A percentile compares a stretch with the other conserved stretches of the same genome.
Evolutionary conservation across 2,329 filamentous ascomycete species (phyloP).

Genomic region (Westerdykella ornata): DNA sequence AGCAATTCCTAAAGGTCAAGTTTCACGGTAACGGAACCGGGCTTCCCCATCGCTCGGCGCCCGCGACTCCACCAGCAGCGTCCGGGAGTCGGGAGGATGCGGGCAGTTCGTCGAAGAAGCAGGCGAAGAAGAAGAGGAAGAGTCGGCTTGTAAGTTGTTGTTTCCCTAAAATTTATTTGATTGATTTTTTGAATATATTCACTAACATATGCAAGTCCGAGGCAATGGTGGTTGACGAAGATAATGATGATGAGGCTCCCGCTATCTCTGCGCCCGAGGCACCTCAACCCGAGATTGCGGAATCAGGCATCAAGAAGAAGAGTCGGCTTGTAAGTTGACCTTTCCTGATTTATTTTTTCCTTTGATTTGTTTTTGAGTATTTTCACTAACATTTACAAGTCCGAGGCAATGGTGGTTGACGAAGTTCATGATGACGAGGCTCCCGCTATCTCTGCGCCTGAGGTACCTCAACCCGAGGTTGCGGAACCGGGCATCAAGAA

Average conservation of each 20-base stretch:
- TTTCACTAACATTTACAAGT: conserved; percentile 16
- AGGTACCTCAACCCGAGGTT: background rate
- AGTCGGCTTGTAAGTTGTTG: background rate
- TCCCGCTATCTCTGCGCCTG: conserved; percentile 8
- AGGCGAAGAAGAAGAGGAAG: conserved; percentile 20
- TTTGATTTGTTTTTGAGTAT: conserved; percentile 3
- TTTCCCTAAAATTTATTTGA: background rate
- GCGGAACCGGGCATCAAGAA: conserved; percentile 19
- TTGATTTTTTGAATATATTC: background rate
- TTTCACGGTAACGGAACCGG: too few species aligned
- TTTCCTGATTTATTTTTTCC: background rate
- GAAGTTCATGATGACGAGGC: conserved; percentile 20
- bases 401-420: conserved; percentile 26
- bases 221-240: conserved; percentile 27
- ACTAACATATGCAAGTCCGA: conserved; percentile 21
- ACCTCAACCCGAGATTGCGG: too few species aligned
- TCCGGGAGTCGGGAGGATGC: too few species aligned
- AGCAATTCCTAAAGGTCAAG: too few species aligned
- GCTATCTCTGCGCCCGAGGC: conserved; percentile 6
- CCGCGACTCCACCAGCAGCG: too few species aligned
- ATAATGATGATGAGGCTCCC: conserved; percentile 16
- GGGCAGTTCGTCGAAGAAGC: too few species aligned
- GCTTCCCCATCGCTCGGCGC: too few species aligned
- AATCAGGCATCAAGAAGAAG: conserved; percentile 21
- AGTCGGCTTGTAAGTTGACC: background rate